Evolutionary conservation across 129 eudicot species (phyloP).

Genomic region (Heracleum sosnowskyi): DNA sequence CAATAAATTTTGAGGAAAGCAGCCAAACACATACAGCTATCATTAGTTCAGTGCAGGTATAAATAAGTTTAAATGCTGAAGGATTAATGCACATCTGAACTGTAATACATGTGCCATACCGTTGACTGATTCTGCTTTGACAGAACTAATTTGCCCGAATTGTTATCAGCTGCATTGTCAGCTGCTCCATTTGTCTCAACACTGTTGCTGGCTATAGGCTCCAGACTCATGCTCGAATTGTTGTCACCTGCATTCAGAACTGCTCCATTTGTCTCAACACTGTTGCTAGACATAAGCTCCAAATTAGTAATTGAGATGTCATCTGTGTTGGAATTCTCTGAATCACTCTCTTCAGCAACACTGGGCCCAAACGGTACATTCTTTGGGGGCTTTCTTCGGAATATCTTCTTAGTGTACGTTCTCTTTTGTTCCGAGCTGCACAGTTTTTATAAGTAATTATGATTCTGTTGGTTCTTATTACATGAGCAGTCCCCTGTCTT

Average conservation of each 20-base stretch:
- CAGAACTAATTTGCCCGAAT: slow-evolving; percentile 17
- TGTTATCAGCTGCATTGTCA: slow-evolving; percentile 3
- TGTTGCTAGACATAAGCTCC: slow-evolving; percentile 23
- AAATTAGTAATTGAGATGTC: slow-evolving; percentile 22
- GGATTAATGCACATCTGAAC: background rate
- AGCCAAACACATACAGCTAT: background rate
- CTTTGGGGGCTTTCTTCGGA: slow-evolving; percentile 33
- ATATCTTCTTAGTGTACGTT: slow-evolving; percentile 47
- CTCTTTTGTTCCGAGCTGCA: slow-evolving; percentile 66
- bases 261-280: slow-evolving; percentile 24
- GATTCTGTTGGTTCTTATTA: background rate
- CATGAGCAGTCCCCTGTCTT: background rate
- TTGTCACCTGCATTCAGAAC: slow-evolving; percentile 30
- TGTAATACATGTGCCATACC: slow-evolving; percentile 25
- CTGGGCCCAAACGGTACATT: slow-evolving; percentile 36
- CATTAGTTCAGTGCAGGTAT: background rate
- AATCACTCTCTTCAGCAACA: slow-evolving; percentile 35
- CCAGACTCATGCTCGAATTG: slow-evolving; percentile 7
- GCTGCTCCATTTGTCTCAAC: background rate
- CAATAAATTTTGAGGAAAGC: background rate
- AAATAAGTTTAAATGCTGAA: too few species aligned
- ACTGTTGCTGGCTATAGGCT: slow-evolving; percentile 14
- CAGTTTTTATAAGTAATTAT: slow-evolving; percentile 10
- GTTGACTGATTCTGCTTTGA: background rate
- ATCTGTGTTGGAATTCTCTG: slow-evolving; percentile 32